Evolutionary conservation across 2,329 filamentous ascomycete genomes (phyloP).

Genomic region (Chrysoporthe austroafricana): DNA sequence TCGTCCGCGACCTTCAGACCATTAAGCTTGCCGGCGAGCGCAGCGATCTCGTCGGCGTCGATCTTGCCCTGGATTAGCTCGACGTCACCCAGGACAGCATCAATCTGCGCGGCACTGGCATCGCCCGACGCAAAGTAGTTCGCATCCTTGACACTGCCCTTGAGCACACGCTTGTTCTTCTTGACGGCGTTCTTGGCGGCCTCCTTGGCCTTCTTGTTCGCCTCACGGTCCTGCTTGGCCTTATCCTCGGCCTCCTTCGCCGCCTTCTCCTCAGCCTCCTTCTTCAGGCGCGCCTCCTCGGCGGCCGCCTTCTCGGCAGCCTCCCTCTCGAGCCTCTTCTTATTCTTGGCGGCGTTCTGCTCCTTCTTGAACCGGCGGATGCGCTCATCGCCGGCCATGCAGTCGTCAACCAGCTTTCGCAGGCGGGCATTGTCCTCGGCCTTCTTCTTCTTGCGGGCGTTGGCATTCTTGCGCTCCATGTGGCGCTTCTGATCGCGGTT

Average conservation of each 20-base stretch:
- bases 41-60: constrained; percentile 87
- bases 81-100: constrained; percentile 81
- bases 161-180: constrained; percentile 99
- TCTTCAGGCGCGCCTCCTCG: constrained; percentile 82
- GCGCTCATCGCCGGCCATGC: constrained; percentile 82
- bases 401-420: constrained; percentile 86
- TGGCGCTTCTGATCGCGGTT: constrained; percentile 99
- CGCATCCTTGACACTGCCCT: constrained; percentile 91
- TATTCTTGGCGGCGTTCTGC: constrained; percentile 93
- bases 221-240: constrained; percentile 82
- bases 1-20: constrained; percentile 77
- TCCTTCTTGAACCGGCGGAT: constrained; percentile 97
- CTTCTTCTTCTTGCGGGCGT: constrained; percentile 99
- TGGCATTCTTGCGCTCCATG: constrained; percentile 97
- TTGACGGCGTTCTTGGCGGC: constrained; percentile 98
- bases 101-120: constrained; percentile 75
- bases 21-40: constrained; percentile 78
- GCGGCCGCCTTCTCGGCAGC: constrained; percentile 84
- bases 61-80: constrained; percentile 87
- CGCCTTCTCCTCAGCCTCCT: constrained; percentile 80
- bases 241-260: constrained; percentile 84
- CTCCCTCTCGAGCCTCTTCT: constrained; percentile 88
- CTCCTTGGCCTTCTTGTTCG: constrained; percentile 95
- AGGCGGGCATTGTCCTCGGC: constrained; percentile 93
- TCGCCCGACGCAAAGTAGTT: constrained; percentile 89